Evolutionary conservation across 2,329 filamentous ascomycete genomes (phyloP).

Genomic region (Phoma herbarum): DNA sequence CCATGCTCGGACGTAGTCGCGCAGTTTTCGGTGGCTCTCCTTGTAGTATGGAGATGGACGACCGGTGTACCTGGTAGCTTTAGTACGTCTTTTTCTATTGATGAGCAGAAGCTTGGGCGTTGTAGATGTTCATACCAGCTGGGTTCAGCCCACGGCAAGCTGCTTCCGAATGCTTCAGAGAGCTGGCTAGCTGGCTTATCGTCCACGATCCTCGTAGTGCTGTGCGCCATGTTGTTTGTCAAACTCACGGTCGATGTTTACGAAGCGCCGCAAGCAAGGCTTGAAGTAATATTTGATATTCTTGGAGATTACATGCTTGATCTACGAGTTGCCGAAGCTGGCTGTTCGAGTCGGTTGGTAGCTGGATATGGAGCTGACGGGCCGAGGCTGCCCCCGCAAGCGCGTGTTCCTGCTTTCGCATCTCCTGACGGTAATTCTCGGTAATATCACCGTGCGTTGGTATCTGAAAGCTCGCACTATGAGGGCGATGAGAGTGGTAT

Average conservation of each 20-base stretch:
- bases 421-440: slow-evolving; percentile 9
- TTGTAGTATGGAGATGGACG: slow-evolving; percentile 47
- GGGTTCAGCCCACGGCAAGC: slow-evolving; percentile 44
- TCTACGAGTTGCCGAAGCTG: slow-evolving; percentile 10
- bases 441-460: neutral
- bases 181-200: slow-evolving; percentile 24
- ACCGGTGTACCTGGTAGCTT: slow-evolving; percentile 39
- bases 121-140: slow-evolving; percentile 30
- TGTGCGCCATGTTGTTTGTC: slow-evolving; percentile 13
- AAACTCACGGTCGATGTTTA: neutral
- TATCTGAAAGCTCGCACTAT: neutral
- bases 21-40: slow-evolving; percentile 39
- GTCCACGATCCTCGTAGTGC: slow-evolving; percentile 14
- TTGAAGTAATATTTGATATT: neutral
- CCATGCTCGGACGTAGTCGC: slow-evolving; percentile 42
- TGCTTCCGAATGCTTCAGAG: slow-evolving; percentile 36
- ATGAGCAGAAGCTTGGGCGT: neutral
- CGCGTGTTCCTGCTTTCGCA: neutral
- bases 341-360: slow-evolving; percentile 8
- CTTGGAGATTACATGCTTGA: slow-evolving; percentile 3
- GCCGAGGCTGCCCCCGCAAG: slow-evolving; percentile 20
- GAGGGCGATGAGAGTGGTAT: neutral
- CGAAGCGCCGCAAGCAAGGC: neutral
- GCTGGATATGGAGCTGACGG: slow-evolving; percentile 1
- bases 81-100: neutral